Percentiles rank a stretch among this genome's conserved stretches.
Evolutionary conservation across 108 stramenopile species (phyloP).

Genomic region (Bacterosira constricta): DNA sequence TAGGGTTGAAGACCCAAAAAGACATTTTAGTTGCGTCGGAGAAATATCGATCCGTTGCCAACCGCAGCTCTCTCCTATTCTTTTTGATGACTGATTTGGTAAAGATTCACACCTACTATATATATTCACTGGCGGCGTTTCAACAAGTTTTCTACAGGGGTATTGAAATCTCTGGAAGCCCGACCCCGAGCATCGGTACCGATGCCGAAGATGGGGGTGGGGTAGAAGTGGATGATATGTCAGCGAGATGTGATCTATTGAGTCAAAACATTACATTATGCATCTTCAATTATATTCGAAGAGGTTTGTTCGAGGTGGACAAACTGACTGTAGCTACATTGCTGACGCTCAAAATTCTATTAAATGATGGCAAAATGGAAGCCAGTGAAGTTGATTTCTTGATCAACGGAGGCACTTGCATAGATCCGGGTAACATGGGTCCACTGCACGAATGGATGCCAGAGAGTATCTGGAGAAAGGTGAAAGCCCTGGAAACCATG

Average conservation of each 20-base stretch:
- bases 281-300: slow-evolving; percentile 72
- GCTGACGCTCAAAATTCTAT: slow-evolving; percentile 67
- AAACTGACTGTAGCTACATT: slow-evolving; percentile 80
- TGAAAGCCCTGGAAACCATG: slow-evolving; percentile 73
- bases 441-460: slow-evolving; percentile 83
- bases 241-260: slow-evolving; percentile 57
- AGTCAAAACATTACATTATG: slow-evolving; percentile 67
- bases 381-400: slow-evolving; percentile 68
- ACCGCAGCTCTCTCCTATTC: slow-evolving; percentile 73
- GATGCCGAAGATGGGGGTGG: slow-evolving; percentile 21
- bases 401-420: slow-evolving; percentile 46
- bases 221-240: slow-evolving; percentile 54
- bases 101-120: slow-evolving; percentile 87
- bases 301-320: slow-evolving; percentile 80
- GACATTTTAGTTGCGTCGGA: slow-evolving; percentile 64
- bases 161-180: slow-evolving; percentile 50
- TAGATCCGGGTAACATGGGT: slow-evolving; percentile 82
- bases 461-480: slow-evolving; percentile 67
- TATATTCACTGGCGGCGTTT: slow-evolving; percentile 83
- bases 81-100: slow-evolving; percentile 83
- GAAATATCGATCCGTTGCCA: slow-evolving; percentile 83
- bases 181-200: background rate
- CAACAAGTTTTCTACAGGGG: slow-evolving; percentile 74
- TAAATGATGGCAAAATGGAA: slow-evolving; percentile 62
- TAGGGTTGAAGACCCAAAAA: slow-evolving; percentile 59